Base-by-base conservation (phyloP, 1,284 basidiomycete species). In the Ustilago sp. region DNA sequence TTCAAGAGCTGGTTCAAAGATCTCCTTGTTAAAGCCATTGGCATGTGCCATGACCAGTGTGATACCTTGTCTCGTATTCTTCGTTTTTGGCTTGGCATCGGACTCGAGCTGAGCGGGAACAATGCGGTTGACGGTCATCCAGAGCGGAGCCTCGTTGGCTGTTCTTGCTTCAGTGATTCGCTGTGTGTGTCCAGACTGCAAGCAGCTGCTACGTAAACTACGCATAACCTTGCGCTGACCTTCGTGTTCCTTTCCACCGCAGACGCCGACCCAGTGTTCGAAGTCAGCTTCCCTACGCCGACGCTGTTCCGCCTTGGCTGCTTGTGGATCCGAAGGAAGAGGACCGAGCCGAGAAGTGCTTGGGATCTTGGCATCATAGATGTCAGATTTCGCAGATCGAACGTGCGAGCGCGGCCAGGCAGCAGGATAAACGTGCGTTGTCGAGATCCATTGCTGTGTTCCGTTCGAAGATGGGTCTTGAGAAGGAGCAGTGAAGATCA, bases 1-100 rank as follows among this genome's bases (percentile, higher is more conserved):
- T 0, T 86, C 85, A 0, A 94, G 70, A 4, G 89, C 89, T 0
- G 91, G 89, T 80, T 93, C 91, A 90, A 91, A 93, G 36, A 88
- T 90, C 90, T 94, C 92, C 86, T 94, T 94, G 72, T 90, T 90
- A 78, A 94, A 91, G 8, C 93, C 93, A 84, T 92, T 94, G 1
- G 92, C 93, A 81, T 94, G 93, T 8, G 90, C 89, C 50, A 92
- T 87, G 69, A 94, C 89, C 45, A 94, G 87, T 0, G 92, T 94
- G 43, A 92, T 47, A 4, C 68, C 65, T 45, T 79, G 28, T 38
- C 61, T 51, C 3, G 61, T 28, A 31, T 68, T 63, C 23, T 66
- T 52, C 4, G 60, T 19, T 36, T 28, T 39, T 19, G 50, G 23
- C 23, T 45, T 19, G 43, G 54, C 28, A 36, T 74, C 71, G 19